A percentile compares a stretch with the other conserved stretches of the same genome.
phyloP scores from a whole-genome alignment of 331 rosid species.

The Rosa hybrid region DNA sequence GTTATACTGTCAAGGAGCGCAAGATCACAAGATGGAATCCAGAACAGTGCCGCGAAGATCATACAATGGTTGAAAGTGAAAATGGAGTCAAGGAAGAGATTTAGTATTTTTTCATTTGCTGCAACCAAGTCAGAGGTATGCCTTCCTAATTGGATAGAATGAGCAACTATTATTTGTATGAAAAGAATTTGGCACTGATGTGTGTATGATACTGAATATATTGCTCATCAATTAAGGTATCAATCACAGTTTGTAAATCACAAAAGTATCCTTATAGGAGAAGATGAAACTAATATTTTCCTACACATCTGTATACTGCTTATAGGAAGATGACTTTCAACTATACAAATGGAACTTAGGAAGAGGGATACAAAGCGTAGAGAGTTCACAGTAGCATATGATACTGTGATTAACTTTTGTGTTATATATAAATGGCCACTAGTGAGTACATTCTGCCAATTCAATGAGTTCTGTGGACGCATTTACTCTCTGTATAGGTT shows the following conservation, averaged over 20 bases:
- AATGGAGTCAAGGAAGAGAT: conserved; percentile 14
- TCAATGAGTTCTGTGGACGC: no score
- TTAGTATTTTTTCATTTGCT: background rate
- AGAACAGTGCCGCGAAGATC: conserved; percentile 54
- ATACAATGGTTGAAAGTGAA: conserved; percentile 17
- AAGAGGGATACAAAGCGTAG: background rate
- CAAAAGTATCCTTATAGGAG: background rate
- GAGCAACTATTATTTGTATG: background rate
- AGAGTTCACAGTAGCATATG: background rate
- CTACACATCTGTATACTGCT: background rate
- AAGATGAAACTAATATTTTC: background rate
- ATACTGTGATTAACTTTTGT: background rate
- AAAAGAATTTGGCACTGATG: background rate
- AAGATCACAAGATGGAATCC: conserved; percentile 61
- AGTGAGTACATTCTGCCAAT: no score
- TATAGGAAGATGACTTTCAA: background rate
- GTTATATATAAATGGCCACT: no score
- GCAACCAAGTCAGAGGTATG: background rate
- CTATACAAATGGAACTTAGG: background rate
- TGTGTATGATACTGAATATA: background rate
- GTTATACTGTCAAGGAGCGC: conserved; percentile 45
- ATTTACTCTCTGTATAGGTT: no score
- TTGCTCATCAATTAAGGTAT: background rate
- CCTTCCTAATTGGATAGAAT: background rate
- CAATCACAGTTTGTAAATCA: no score